Conservation (phyloP, 148 eudicot genomes). For the Silene uniflora region DNA sequence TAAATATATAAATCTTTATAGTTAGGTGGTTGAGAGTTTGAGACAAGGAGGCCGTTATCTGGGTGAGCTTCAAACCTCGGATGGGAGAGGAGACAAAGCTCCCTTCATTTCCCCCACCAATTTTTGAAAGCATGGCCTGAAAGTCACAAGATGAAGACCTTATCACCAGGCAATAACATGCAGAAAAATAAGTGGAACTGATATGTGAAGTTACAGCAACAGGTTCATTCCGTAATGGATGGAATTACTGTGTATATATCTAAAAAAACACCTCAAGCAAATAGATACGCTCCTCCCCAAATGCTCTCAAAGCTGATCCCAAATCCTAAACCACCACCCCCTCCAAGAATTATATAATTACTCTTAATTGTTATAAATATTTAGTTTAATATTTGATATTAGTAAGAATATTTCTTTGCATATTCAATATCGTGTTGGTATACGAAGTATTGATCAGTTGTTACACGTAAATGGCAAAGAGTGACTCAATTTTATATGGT, state of each 20-base stretch:
- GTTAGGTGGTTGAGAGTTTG: background rate
- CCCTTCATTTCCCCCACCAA: background rate
- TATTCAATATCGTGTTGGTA: too few relatives aligned
- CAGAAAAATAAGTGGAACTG: background rate
- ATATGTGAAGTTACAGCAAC: background rate
- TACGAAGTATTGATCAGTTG: too few relatives aligned
- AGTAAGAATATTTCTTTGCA: too few relatives aligned
- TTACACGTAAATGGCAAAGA: too few relatives aligned
- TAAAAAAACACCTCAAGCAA: slow-evolving; percentile 10
- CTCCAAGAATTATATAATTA: background rate
- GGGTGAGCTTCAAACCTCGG: background rate
- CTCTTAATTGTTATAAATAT: too few relatives aligned
- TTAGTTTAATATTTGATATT: too few relatives aligned
- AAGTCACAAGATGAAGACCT: background rate
- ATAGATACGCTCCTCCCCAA: background rate
- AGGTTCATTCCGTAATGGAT: background rate
- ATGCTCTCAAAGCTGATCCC: background rate
- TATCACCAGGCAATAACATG: background rate
- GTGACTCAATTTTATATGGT: too few relatives aligned
- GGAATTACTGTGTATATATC: background rate
- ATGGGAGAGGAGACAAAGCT: background rate
- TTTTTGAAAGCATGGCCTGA: background rate
- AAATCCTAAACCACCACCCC: background rate
- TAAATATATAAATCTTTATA: background rate
- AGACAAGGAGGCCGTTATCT: background rate